Evolutionary conservation across 805 yeast species (phyloP).

Genomic region (Cyberlindnera maclurae): DNA sequence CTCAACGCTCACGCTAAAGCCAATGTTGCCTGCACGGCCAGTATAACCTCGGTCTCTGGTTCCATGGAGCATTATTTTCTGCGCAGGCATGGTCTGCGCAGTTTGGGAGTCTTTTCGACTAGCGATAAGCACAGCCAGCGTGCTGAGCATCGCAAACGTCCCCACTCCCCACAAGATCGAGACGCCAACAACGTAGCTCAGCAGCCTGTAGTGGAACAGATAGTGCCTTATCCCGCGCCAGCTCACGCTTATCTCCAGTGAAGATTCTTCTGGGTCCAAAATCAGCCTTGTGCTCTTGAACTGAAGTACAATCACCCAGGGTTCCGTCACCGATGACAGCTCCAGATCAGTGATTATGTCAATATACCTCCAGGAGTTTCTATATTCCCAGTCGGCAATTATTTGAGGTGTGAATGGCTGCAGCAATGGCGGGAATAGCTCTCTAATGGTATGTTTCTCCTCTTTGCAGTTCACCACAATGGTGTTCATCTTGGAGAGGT

Average conservation of each 20-base stretch:
- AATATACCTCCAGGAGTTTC: constrained; percentile 3
- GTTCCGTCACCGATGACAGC: constrained; percentile 4
- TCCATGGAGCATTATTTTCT: background rate
- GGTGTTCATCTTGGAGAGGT: constrained; percentile 15
- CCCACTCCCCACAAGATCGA: constrained; percentile 16
- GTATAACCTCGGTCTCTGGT: background rate
- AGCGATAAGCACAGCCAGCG: constrained; percentile 15
- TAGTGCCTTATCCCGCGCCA: constrained; percentile 22
- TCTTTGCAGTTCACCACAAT: constrained; percentile 14
- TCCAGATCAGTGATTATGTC: constrained; percentile 11
- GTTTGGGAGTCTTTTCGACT: constrained; percentile 7
- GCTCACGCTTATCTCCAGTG: constrained; percentile 11
- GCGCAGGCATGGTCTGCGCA: too few relatives aligned
- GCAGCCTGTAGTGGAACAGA: constrained; percentile 16
- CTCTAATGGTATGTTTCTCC: constrained; percentile 2
- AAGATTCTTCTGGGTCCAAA: constrained; percentile 15
- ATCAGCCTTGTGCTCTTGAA: constrained; percentile 16
- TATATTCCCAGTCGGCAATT: constrained; percentile 4
- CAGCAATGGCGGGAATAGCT: constrained; percentile 14
- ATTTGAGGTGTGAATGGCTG: constrained; percentile 16
- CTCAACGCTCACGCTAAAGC: background rate
- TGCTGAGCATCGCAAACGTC: constrained; percentile 8
- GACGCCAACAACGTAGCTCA: constrained; percentile 19
- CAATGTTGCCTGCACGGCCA: background rate
- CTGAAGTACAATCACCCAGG: constrained; percentile 17